Evolutionary conservation across 208 protist species (phyloP), one percentile per base, ranked within the genome.

Genomic region (Borovskyia barvae): DNA sequence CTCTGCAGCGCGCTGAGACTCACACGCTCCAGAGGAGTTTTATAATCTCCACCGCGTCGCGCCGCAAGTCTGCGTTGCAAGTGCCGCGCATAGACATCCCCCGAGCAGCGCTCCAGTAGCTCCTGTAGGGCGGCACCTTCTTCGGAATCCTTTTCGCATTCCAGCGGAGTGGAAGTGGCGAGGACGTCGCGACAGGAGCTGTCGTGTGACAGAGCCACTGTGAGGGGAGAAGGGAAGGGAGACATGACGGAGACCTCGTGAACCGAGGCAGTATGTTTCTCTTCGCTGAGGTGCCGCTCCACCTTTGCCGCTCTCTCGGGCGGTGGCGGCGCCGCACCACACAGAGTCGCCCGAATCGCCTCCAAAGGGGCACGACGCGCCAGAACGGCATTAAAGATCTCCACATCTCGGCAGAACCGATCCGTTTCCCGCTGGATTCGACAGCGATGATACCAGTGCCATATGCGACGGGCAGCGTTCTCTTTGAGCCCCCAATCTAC

Each of bases 21-120:
- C 4, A 92, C 80, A 15, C 53, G 52, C 17, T 88, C 55, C 33
- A 87, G 74, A 12, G 79, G 70, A 1, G 74, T 73, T 33, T 64
- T 83, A 64, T 40, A 76, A 25, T 80, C 66, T 3, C 80, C 80
- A 0, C 9, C 24, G 32, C 65, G 47, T 11, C 70, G 70, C 2
- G 75, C 75, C 2, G 35, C 64, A 12, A 35, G 36, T 2, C 55
- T 46, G 39, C 75, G 75, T 17, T 35, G 25, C 26, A 76, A 20
- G 43, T 56, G 68, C 3, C 42, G 20, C 30, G 49, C 53, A 35
- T 69, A 76, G n/a, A 81, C 75, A 35, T 81, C 75, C 1, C 69
- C 75, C 11, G 67, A 70, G 61, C 51, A 62, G 26, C 49, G 59
- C n/a, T 69, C 37, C 5, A 75, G 41, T 2, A 81, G 48, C 37